phyloP scores from a whole-genome alignment of 768 basidiomycete species.

The Lactarius psammicola region DNA sequence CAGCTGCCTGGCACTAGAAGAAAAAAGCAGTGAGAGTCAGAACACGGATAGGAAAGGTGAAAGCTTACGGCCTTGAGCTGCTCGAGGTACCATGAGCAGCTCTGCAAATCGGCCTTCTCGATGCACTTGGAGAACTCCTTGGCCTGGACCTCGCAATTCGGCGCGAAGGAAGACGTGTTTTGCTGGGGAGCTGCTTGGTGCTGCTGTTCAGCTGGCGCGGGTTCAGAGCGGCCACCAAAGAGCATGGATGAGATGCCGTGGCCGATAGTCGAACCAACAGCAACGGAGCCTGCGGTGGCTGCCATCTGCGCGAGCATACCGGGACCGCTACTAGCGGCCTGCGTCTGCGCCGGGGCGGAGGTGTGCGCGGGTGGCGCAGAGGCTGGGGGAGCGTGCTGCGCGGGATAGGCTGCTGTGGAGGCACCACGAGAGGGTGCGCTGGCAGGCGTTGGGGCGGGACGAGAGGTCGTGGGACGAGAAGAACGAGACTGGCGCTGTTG shows the following conservation, averaged over 20 bases:
- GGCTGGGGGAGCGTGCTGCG: conserved; percentile 41
- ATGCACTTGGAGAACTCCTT: conserved; percentile 88
- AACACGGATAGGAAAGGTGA: background rate
- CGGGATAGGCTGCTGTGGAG: conserved; percentile 28
- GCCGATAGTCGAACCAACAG: conserved; percentile 82
- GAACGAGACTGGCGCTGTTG: conserved; percentile 74
- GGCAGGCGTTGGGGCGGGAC: conserved; percentile 42
- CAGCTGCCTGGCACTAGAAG: conserved; percentile 27
- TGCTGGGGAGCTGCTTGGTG: conserved; percentile 49
- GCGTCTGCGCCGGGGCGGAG: conserved; percentile 33
- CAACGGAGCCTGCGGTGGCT: conserved; percentile 87
- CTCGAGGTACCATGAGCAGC: conserved; percentile 85
- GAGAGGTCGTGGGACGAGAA: conserved; percentile 54
- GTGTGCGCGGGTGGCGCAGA: conserved; percentile 36
- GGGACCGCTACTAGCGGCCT: conserved; percentile 42
- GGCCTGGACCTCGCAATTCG: conserved; percentile 74
- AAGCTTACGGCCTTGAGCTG: conserved; percentile 79
- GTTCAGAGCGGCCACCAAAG: conserved; percentile 63
- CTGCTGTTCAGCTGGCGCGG: conserved; percentile 43
- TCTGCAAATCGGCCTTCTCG: conserved; percentile 73
- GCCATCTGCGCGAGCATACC: conserved; percentile 85
- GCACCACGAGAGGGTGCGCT: conserved; percentile 41
- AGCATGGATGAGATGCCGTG: conserved; percentile 91
- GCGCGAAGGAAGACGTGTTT: conserved; percentile 47
- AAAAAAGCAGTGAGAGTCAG: background rate